These are phyloP conservation scores for Colletotrichum neosansevieriae DNA, from an alignment of 2,329 filamentous ascomycete species.

Conservation along the genomic window DNA sequence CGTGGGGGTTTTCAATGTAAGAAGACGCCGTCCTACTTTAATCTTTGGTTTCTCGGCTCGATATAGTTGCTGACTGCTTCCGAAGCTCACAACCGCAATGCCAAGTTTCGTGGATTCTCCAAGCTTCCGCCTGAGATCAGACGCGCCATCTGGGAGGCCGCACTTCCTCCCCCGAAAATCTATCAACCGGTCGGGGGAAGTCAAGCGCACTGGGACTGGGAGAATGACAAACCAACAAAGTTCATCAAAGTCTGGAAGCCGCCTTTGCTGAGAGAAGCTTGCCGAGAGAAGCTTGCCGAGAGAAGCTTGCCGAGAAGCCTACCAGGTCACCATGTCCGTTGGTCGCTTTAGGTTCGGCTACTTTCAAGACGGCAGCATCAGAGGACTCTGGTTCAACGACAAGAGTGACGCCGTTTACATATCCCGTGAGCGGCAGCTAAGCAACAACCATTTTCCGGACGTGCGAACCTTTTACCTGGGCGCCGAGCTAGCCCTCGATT, in stretches of 20 bases:
- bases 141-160: not conserved
- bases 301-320: conserved; percentile 8
- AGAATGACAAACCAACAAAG: not conserved
- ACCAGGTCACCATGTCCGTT: not conserved
- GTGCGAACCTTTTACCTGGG: not conserved
- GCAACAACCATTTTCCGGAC: not conserved
- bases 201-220: not conserved
- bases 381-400: conserved; percentile 12
- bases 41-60: too few species aligned
- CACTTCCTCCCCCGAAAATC: not conserved
- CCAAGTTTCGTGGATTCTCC: not conserved
- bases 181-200: not conserved
- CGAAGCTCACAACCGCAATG: not conserved
- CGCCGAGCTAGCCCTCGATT: not conserved
- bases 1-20: too few species aligned
- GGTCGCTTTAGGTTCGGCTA: conserved; percentile 6
- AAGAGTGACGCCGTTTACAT: not conserved
- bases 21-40: too few species aligned
- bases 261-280: not conserved
- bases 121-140: not conserved
- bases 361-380: not conserved
- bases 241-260: not conserved
- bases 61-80: too few species aligned
- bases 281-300: not conserved
- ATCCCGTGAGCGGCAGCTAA: not conserved